phyloP scores from a whole-genome alignment of 1,284 basidiomycete genomes.

The Meripilus lineatus region DNA sequence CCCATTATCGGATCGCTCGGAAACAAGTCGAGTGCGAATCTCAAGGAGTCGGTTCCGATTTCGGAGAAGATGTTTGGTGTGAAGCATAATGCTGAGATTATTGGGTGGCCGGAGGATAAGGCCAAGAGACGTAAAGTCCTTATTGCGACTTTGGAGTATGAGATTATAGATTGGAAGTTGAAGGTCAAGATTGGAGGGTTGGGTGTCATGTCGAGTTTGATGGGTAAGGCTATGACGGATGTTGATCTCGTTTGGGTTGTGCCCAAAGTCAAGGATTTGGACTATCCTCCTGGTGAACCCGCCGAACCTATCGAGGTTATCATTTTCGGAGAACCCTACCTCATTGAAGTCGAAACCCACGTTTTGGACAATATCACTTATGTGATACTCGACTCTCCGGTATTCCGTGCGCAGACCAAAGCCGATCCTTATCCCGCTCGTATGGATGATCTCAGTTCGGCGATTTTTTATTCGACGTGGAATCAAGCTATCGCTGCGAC shows the following conservation, averaged over 20 bases:
- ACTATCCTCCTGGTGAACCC: slow-evolving; percentile 87
- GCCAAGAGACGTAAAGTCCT: slow-evolving; percentile 85
- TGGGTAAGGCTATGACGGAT: slow-evolving; percentile 96
- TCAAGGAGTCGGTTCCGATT: slow-evolving; percentile 43
- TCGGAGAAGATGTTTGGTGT: slow-evolving; percentile 60
- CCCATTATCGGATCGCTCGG: slow-evolving; percentile 66
- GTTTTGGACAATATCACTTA: slow-evolving; percentile 91
- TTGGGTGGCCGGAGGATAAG: slow-evolving; percentile 91
- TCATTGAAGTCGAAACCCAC: slow-evolving; percentile 92
- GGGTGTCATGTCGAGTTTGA: slow-evolving; percentile 93
- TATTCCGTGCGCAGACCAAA: slow-evolving; percentile 93
- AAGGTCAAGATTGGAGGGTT: slow-evolving; percentile 96
- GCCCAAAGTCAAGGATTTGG: slow-evolving; percentile 90
- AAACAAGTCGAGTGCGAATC: slow-evolving; percentile 61
- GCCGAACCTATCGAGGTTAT: slow-evolving; percentile 91
- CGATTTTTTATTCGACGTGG: slow-evolving; percentile 96
- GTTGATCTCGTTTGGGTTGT: slow-evolving; percentile 91
- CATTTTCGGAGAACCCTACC: slow-evolving; percentile 91
- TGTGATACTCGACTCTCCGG: slow-evolving; percentile 87
- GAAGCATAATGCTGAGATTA: slow-evolving; percentile 58
- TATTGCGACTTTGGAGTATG: slow-evolving; percentile 90
- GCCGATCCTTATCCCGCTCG: slow-evolving; percentile 91
- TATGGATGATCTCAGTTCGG: slow-evolving; percentile 93
- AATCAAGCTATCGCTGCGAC: slow-evolving; percentile 92
- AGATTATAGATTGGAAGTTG: slow-evolving; percentile 93